Base-by-base conservation (phyloP, 192 early-diverging fungal genomes). In the Phycomyces blakesleeanus region DNA sequence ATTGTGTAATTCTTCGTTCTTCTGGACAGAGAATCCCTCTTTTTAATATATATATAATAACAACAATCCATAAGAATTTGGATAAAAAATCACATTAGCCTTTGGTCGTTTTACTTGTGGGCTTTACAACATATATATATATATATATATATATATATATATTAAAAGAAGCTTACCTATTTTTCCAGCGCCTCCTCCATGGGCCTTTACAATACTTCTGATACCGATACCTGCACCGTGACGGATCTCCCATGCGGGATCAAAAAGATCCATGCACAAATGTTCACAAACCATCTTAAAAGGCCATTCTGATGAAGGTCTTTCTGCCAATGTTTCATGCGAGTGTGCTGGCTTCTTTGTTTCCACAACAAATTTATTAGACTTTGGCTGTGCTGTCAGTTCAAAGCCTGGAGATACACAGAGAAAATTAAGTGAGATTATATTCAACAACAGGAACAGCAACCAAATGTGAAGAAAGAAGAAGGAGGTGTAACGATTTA, bases 191-290 rank as follows among this genome's bases (percentile, higher is more conserved):
- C 93, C 93, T 42, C 68, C 66, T 4, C 95, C 95, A 56, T 97
- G 95, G 12, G 73, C 76, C 70, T 93, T 95, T 52, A 99, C 62
- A 21, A 99, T 80, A 58, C 89, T 91, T 12, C 94, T 88, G 27
- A 99, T 71, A 0, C 95, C 97, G 65, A 99, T 90, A 5, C 89
- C 95, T 0, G 97, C 96, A 22, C 97, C 97, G 64, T 99, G 97
- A 5, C 97, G 83, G 9, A 91, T 80, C 69, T 97, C 95, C 97
- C 97, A 99, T 16, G 68, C 59, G 0, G 92, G 85, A 72, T 85
- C 83, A 64, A 81, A 83, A 7, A 83, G 72, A 69, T 83, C 83
- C 73, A 81, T 74, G 58, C 78, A 80, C 22, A 85, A 54, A 53
- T 77, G 71, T 27, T 84, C 83, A 51, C 82, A 86, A 1, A 88